Base-by-base conservation (phyloP, 331 rosid species). In the Quercus phellos region DNA sequence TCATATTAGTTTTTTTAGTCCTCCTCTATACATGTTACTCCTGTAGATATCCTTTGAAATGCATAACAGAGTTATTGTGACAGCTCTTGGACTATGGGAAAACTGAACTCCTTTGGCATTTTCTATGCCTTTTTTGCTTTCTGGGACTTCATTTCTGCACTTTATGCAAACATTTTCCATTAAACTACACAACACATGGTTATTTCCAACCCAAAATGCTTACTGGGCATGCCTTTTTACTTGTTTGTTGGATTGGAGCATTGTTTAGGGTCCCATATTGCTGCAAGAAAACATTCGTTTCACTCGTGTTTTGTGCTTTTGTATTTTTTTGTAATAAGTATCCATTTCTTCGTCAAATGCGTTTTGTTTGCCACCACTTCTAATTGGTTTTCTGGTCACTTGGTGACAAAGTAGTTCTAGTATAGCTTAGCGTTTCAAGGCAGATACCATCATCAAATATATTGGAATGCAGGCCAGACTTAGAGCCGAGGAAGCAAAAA, bases 401-500 rank as follows among this genome's bases (percentile, higher is more conserved):
- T 46, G 53, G 53, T 46, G 53, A 46, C 2, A 10, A 7, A 9
- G 63, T 8, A 32, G 46, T 30, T 64, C 13, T 3, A 12, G 35
- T 64, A 27, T 6, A 3, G 63, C 16, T 53, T 80, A 35, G 81
- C 68, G 51, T 78, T 77, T 10, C 70, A 30, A 42, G 63, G 50
- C 34, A 29, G 43, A 32, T 18, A 64, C 46, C 3, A 64, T n/a
- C 21, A 26, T 14, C 54, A 64, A 71, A 8, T 7, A 55, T 46
- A 76, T 76, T 70, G 72, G 61, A 22, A 70, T 82, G 81, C 85
- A 94, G 98, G 93, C 87, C 58, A 90, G 89, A 85, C 74, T 74
- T 61, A 92, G 80, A 88, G 98, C 93, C 4, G 94, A 90, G 81
- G 93, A 89, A 81, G 90, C 89, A 74, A 87, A 89, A 80, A 90